phyloP scores from a whole-genome alignment of 2,329 filamentous ascomycete genomes.

The Colletotrichum higginsianum region DNA sequence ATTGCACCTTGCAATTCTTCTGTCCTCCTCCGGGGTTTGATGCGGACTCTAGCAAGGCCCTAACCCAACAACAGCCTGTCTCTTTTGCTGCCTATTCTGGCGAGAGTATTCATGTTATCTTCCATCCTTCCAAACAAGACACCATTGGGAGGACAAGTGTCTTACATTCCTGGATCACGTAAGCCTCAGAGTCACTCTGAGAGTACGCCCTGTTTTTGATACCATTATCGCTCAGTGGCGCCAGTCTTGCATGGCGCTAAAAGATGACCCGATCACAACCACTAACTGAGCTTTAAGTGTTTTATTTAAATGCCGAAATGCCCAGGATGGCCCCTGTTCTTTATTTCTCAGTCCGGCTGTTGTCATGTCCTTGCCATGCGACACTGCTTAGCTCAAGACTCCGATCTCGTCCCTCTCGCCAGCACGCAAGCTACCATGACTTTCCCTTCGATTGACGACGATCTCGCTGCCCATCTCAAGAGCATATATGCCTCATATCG shows the following conservation, averaged over 20 bases:
- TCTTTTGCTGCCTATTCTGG: too few relatives aligned
- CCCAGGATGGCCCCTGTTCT: accelerated
- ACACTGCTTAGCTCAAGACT: neutral
- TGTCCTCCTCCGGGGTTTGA: too few relatives aligned
- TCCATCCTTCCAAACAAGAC: too few relatives aligned
- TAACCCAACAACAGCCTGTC: too few relatives aligned
- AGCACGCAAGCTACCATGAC: neutral
- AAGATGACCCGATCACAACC: conserved; percentile 2
- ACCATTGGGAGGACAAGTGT: too few relatives aligned
- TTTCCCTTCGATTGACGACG: neutral
- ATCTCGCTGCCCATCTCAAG: conserved; percentile 14
- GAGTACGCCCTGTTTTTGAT: neutral
- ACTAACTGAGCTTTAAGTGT: neutral
- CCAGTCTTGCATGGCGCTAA: conserved; percentile 12
- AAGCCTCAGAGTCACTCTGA: neutral
- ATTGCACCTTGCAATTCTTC: too few relatives aligned
- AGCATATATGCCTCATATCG: conserved; percentile 24
- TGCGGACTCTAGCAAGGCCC: too few relatives aligned
- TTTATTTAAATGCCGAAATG: too few relatives aligned
- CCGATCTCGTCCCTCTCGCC: neutral
- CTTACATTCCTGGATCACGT: accelerated
- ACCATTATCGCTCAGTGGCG: neutral
- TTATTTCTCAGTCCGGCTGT: neutral
- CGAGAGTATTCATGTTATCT: too few relatives aligned
- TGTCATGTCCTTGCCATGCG: neutral